Conservation (phyloP, 768 basidiomycete species). For the Floccularia luteovirens region DNA sequence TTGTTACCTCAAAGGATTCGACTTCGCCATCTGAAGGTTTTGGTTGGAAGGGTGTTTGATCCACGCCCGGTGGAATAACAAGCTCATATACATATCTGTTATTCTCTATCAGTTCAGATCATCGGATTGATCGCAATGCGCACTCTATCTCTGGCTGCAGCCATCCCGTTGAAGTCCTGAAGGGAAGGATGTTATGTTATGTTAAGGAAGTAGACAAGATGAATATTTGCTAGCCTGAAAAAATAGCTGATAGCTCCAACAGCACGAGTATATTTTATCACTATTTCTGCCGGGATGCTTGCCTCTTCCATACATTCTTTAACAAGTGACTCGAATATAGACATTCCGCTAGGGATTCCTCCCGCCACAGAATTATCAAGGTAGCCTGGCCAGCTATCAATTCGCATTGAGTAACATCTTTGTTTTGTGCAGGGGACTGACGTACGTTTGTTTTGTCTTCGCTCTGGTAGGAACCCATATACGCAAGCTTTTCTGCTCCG, state of each 20-base stretch:
- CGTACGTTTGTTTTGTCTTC: constrained; percentile 83
- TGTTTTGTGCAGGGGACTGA: constrained; percentile 7
- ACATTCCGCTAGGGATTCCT: constrained; percentile 79
- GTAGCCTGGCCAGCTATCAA: constrained; percentile 72
- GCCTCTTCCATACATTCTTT: constrained; percentile 96
- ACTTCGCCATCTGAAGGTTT: constrained; percentile 89
- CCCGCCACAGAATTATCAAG: constrained; percentile 92
- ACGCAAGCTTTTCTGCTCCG: constrained; percentile 33
- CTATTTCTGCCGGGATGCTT: constrained; percentile 61
- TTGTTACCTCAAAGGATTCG: constrained; percentile 76
- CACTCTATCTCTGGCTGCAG: constrained; percentile 81
- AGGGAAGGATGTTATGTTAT: constrained; percentile 1
- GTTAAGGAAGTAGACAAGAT: background rate
- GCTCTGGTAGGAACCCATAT: constrained; percentile 89
- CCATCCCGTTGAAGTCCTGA: constrained; percentile 61
- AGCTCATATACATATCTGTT: constrained; percentile 82
- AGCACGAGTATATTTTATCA: constrained; percentile 47
- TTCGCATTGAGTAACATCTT: constrained; percentile 1
- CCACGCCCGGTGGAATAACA: constrained; percentile 44
- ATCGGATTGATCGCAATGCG: background rate
- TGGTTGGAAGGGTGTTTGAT: constrained; percentile 49
- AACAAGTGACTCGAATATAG: constrained; percentile 64
- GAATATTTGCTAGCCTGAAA: constrained; percentile 33
- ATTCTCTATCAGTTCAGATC: background rate
- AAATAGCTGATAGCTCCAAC: constrained; percentile 80